Evolutionary conservation across 1,139 yeast genomes (phyloP).

Genomic region (Saccharomyces hybrid): DNA sequence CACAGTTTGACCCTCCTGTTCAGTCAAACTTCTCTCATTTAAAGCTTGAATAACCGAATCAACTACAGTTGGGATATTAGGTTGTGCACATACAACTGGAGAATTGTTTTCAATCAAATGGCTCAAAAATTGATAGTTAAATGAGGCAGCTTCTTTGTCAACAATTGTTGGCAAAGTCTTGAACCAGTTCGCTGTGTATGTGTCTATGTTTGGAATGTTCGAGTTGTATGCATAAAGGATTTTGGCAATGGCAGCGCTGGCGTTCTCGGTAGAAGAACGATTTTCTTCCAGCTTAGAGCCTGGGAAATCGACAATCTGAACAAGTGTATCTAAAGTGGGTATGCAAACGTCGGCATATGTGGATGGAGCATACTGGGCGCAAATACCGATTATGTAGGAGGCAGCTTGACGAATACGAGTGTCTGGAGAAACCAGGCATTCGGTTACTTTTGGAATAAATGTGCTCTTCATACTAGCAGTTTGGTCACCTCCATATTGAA

Average conservation of each 20-base stretch:
- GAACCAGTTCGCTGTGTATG: constrained; percentile 69
- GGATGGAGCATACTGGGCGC: constrained; percentile 73
- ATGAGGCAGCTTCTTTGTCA: constrained; percentile 89
- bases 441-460: constrained; percentile 56
- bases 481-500: constrained; percentile 69
- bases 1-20: constrained; percentile 59
- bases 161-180: constrained; percentile 71
- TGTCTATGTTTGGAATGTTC: constrained; percentile 54
- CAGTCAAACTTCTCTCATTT: constrained; percentile 57
- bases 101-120: constrained; percentile 68
- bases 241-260: constrained; percentile 76
- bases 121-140: constrained; percentile 66
- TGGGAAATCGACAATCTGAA: constrained; percentile 69
- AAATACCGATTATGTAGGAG: constrained; percentile 73
- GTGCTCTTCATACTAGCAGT: constrained; percentile 58
- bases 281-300: constrained; percentile 83
- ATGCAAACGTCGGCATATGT: constrained; percentile 57
- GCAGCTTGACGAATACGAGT: constrained; percentile 84
- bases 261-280: constrained; percentile 78
- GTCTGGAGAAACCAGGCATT: constrained; percentile 57
- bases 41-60: constrained; percentile 75
- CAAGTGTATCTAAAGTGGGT: constrained; percentile 63
- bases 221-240: constrained; percentile 53
- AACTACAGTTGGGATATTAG: constrained; percentile 56
- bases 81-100: constrained; percentile 43